Conservation (phyloP, 208 protist genomes). For the Trypanosomatidae sp. region DNA sequence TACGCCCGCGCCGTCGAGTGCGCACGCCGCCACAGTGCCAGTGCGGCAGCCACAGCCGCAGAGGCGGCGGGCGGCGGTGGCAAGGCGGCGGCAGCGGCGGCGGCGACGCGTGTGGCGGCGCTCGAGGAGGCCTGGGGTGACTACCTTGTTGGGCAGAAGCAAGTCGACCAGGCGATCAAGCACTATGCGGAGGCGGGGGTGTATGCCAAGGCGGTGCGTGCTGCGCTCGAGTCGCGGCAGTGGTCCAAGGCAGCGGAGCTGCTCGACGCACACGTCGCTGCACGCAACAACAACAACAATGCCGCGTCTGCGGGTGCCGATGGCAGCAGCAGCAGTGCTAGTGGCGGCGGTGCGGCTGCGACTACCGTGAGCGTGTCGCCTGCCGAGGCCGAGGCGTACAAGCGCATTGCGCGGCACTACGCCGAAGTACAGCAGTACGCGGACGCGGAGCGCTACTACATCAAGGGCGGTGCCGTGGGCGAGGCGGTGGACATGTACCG, state of each 20-base stretch:
- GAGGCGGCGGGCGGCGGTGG: conserved; percentile 24
- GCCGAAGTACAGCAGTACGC: conserved; percentile 84
- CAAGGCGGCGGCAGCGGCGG: conserved; percentile 33
- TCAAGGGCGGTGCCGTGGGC: conserved; percentile 73
- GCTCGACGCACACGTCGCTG: conserved; percentile 41
- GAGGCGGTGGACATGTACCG: conserved; percentile 96
- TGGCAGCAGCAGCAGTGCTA: not conserved
- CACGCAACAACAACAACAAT: conserved; percentile 8
- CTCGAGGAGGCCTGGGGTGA: conserved; percentile 96
- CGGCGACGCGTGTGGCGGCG: conserved; percentile 62
- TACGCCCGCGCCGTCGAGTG: conserved; percentile 93
- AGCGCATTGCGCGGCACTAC: conserved; percentile 90
- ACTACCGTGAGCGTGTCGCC: conserved; percentile 12
- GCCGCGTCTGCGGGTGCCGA: conserved; percentile 10
- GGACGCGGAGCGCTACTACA: conserved; percentile 92
- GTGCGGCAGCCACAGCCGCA: conserved; percentile 83
- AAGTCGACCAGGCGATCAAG: conserved; percentile 94
- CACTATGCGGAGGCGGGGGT: conserved; percentile 95
- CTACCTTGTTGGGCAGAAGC: conserved; percentile 91
- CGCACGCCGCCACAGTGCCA: conserved; percentile 18
- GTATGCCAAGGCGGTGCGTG: conserved; percentile 92
- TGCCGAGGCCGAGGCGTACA: conserved; percentile 65
- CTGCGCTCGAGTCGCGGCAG: conserved; percentile 91
- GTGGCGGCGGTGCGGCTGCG: not conserved
- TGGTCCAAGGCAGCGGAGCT: conserved; percentile 89